These are phyloP conservation scores for Isatis lusitanica DNA, from an alignment of 441 rosid genomes.

Conservation along the genomic window DNA sequence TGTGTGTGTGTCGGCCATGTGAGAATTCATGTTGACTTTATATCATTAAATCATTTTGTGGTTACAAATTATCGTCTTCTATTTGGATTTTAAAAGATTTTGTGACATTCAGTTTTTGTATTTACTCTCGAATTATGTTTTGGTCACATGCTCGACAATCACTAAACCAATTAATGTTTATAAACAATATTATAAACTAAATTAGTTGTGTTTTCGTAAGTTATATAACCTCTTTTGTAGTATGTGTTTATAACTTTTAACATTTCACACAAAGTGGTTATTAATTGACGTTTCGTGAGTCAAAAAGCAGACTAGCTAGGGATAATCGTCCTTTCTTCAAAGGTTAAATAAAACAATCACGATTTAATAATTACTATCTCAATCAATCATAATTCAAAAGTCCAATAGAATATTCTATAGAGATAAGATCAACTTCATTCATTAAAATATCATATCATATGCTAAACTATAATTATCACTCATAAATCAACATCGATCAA, in stretches of 20 bases:
- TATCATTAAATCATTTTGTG: constrained; percentile 27
- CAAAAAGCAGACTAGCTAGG: constrained; percentile 16
- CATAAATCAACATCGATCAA: constrained; percentile 29
- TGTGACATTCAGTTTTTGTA: constrained; percentile 14
- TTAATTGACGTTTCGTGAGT: constrained; percentile 1
- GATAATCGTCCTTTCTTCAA: constrained; percentile 11
- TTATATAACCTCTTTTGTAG: not conserved
- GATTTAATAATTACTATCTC: constrained; percentile 32
- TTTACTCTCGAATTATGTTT: constrained; percentile 17
- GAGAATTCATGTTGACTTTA: constrained; percentile 33
- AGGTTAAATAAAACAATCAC: constrained; percentile 25
- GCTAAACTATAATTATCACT: constrained; percentile 20
- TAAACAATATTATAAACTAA: not conserved
- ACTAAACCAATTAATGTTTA: not conserved
- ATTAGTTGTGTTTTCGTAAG: not conserved
- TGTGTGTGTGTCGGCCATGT: constrained; percentile 40
- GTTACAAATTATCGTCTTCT: constrained; percentile 20
- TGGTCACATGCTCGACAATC: constrained; percentile 27
- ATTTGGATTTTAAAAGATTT: constrained; percentile 19
- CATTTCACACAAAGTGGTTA: constrained; percentile 7
- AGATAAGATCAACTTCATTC: constrained; percentile 29
- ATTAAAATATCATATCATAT: constrained; percentile 27
- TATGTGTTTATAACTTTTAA: not conserved
- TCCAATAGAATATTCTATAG: constrained; percentile 32
- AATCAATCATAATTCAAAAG: constrained; percentile 31